Percentiles rank a stretch among this genome's conserved stretches.
Conservation (phyloP, 441 rosid genomes). For the Pelargonium cotyledonis region DNA sequence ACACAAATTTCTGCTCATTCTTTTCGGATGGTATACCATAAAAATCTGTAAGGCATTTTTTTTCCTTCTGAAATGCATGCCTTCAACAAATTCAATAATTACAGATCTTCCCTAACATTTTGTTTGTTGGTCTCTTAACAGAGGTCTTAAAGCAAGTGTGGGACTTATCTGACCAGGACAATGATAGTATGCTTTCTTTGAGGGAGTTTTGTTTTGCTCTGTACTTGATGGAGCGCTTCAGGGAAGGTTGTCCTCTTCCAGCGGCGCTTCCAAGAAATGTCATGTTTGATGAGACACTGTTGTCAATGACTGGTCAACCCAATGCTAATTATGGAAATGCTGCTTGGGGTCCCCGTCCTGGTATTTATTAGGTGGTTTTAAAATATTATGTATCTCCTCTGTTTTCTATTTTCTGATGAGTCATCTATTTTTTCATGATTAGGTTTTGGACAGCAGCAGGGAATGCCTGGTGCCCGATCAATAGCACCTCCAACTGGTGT, state of each 20-base stretch:
- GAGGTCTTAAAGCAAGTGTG: conserved; percentile 92
- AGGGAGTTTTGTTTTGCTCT: conserved; percentile 93
- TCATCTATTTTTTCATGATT: conserved; percentile 17
- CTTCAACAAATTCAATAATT: neutral
- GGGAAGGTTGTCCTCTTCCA: conserved; percentile 90
- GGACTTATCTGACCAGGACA: conserved; percentile 95
- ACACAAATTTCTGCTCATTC: neutral
- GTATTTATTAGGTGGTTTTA: conserved; percentile 38
- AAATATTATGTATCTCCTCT: conserved; percentile 8
- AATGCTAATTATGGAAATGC: conserved; percentile 56
- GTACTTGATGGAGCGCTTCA: conserved; percentile 88
- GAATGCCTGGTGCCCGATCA: conserved; percentile 42
- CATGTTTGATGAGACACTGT: conserved; percentile 72
- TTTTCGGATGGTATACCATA: neutral
- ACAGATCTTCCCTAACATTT: no score
- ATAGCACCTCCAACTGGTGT: conserved; percentile 51
- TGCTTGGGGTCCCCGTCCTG: conserved; percentile 67
- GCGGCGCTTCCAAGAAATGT: conserved; percentile 65
- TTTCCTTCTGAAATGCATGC: neutral
- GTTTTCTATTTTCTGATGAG: conserved; percentile 14
- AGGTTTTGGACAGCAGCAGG: conserved; percentile 77
- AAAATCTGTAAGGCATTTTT: neutral
- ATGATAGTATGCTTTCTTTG: conserved; percentile 93
- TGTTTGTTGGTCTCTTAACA: conserved; percentile 32
- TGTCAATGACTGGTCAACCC: conserved; percentile 76